Evolutionary conservation across 768 basidiomycete genomes (phyloP), one percentile per base, ranked within the genome.

Genomic region (button mushroom (Agaricus bisporus)): DNA sequence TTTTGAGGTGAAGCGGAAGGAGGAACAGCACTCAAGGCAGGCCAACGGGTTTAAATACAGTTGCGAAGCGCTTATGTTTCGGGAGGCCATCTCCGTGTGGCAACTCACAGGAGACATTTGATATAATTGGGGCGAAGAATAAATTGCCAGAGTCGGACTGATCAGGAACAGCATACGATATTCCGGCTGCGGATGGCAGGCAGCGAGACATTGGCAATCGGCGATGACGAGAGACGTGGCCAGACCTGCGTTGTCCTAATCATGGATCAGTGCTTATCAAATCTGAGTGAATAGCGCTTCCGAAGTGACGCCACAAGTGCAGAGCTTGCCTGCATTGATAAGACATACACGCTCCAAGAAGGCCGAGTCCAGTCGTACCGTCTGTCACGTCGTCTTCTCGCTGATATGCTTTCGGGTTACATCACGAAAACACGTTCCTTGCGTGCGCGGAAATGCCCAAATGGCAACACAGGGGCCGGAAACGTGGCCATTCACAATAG

Each of bases 211-310:
- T 49, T 45, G 28, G 17, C 18, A 54, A 43, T 46, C 49, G 47
- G 22, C 22, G 22, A 22, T 22, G 22, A 22, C 63, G 56, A 60
- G 56, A 57, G 61, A 60, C 56, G 59, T 61, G 58, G 58, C 61
- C 59, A 61, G 26, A 63, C 57, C 52, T 60, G 49, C 38, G 22
- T 22, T 22, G 22, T 22, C 22, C 22, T 22, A 22, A 22, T 53
- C 51, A 51, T 51, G 20, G 29, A 28, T 43, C 36, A 41, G 22
- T 22, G 22, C 22, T 22, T 22, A 22, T 22, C 49, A 53, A 53
- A 45, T 53, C 47, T 36, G 37, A 53, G 37, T 45, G 42, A 54
- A 56, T 54, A 46, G 49, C 55, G 17, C 25, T 41, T 41, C 47
- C 35, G 46, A 54, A 41, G 46, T 42, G 47, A 43, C 53, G 53